Conservation (phyloP, 176 grass and related monocot species). For the Musa schizocarpa region DNA sequence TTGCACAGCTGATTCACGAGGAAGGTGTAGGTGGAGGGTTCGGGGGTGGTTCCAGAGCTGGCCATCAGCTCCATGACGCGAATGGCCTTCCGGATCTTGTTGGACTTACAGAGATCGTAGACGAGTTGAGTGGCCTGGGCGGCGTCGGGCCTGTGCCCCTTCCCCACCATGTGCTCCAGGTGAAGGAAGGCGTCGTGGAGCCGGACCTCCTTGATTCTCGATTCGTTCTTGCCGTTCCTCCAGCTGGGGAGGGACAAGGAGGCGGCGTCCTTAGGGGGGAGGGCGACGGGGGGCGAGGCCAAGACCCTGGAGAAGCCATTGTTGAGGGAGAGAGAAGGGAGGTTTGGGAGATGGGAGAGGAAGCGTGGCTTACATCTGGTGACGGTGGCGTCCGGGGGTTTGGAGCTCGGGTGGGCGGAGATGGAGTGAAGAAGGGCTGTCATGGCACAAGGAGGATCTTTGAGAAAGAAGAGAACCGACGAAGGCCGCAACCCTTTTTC, state of each 20-base stretch:
- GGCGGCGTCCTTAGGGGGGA: conserved; percentile 1
- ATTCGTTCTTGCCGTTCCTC: conserved; percentile 5
- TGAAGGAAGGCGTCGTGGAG: conserved; percentile 23
- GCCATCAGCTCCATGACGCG: conserved; percentile 23
- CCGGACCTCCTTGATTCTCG: conserved; percentile 10
- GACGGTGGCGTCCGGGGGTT: not conserved
- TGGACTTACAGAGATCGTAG: conserved; percentile 22
- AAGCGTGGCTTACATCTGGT: not conserved
- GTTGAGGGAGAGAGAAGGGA: not conserved
- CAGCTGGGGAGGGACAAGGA: conserved; percentile 18
- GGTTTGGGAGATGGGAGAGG: not conserved
- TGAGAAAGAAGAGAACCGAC: not conserved
- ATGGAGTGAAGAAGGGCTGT: not conserved
- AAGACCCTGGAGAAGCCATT: conserved; percentile 4
- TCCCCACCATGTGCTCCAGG: conserved; percentile 19
- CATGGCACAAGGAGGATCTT: not conserved
- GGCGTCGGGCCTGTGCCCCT: conserved; percentile 13
- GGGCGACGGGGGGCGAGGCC: conserved; percentile 1
- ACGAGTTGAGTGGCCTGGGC: conserved; percentile 26
- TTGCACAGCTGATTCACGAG: conserved; percentile 27
- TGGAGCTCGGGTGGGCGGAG: not conserved
- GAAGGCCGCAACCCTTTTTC: no score
- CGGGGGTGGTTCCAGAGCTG: conserved; percentile 8
- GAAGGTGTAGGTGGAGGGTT: conserved; percentile 16
- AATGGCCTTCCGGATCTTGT: conserved; percentile 19